Evolutionary conservation across 768 basidiomycete genomes (phyloP), one percentile per base, ranked within the genome.

Genomic region (Xerocomus brunneocitrinus): DNA sequence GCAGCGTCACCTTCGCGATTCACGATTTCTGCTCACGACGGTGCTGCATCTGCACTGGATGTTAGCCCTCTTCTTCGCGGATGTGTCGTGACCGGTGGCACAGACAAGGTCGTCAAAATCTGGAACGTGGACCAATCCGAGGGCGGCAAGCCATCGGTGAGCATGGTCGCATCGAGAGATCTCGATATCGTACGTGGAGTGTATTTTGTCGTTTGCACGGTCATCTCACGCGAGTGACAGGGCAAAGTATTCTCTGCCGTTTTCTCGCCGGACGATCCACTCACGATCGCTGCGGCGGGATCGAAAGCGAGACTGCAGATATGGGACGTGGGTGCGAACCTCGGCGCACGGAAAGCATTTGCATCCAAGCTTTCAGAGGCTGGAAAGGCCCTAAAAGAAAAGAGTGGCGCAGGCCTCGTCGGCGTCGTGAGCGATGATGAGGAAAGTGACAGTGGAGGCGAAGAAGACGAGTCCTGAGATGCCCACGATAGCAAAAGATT

Each of bases 201-300:
- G 13, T 50, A 40, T 6, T 43, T n/a, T 41, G 13, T 6, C 25
- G 52, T 19, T 48, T 36, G 8, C 25, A 28, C 3, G 14, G 3
- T 49, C 50, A 12, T 54, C 50, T 61, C 32, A 55, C 27, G 8
- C 32, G 31, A 13, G 13, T 30, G 53, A 44, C 58, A 97, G 95
- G 97, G 97, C 71, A 95, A 95, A 76, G 91, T 98, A 7, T 99
- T 99, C 73, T 89, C 94, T 6, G 78, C 87, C 0, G 77, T 80
- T 0, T 98, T 88, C 76, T 98, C 94, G 6, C 95, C 97, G 0
- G 95, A 98, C 66, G 90, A 95, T 63, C 89, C 94, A 2, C 82
- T 98, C 47, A 97, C 91, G 8, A 70, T 99, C 44, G 95, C 95
- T 3, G 94, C 93, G 3, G 95, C 89, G 30, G 97, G 97, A 12